phyloP scores from a whole-genome alignment of 306 rosid genomes.

The Castanea mollissima region DNA sequence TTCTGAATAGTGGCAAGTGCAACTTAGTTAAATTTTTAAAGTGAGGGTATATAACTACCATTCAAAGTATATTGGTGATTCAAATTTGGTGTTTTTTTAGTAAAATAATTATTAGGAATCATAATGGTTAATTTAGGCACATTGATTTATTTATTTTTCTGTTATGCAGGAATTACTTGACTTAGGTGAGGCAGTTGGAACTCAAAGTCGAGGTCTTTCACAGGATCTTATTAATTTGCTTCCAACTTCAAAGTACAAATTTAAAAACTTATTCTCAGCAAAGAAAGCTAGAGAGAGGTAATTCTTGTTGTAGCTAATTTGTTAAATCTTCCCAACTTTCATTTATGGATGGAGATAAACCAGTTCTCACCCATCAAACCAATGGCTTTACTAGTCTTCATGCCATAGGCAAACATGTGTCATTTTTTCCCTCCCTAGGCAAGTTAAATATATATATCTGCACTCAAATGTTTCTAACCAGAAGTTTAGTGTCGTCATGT shows the following conservation, averaged over 20 bases:
- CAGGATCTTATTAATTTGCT: slow-evolving; percentile 73
- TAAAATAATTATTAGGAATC: slow-evolving; percentile 9
- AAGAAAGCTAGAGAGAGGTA: slow-evolving; percentile 73
- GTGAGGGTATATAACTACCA: background rate
- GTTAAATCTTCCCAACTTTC: background rate
- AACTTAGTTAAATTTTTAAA: slow-evolving; percentile 4
- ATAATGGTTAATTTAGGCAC: slow-evolving; percentile 13
- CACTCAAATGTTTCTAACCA: background rate
- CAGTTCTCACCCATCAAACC: background rate
- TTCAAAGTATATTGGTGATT: slow-evolving; percentile 11
- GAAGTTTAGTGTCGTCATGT: background rate
- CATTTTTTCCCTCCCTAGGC: background rate
- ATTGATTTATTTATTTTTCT: background rate
- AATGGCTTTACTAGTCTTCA: background rate
- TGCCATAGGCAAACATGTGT: background rate
- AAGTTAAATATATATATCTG: background rate
- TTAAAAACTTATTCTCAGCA: slow-evolving; percentile 65
- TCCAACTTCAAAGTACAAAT: slow-evolving; percentile 73
- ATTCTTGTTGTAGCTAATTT: slow-evolving; percentile 7
- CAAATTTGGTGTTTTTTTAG: slow-evolving; percentile 5
- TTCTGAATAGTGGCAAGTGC: background rate
- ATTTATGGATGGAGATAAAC: background rate
- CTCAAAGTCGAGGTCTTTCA: slow-evolving; percentile 81
- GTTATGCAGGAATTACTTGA: slow-evolving; percentile 69
- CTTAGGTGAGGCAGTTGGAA: slow-evolving; percentile 87